Base-by-base conservation (phyloP, 2,329 filamentous ascomycete species). In the Eutypella sp. region DNA sequence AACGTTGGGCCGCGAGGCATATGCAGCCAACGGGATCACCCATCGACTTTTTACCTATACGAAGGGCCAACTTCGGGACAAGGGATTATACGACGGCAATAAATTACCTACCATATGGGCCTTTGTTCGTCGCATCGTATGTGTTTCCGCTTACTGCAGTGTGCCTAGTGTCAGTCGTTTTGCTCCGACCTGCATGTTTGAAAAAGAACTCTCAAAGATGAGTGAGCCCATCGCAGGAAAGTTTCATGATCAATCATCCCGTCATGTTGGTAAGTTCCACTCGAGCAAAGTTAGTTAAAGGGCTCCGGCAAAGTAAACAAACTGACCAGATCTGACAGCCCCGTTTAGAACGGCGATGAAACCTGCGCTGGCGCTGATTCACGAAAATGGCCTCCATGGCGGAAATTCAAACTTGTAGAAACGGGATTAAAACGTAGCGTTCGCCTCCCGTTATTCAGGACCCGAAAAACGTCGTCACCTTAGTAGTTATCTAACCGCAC, bases 111-210 rank as follows among this genome's bases (percentile, higher is more conserved):
- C 70, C 70, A 73, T 36, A 73, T 59, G 34, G 70, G 71, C 51
- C 63, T 69, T 48, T 63, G 63, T 52, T 74, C 71, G 47, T 73
- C 69, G 57, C 70, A 73, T 43, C 70, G 67, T 42, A 73, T 70
- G 51, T 72, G 70, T 51, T 70, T 67, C 44, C 57, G 57, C 56
- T 69, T 71, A 59, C 64, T 53, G 41, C 67, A 69, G 41, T 65
- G 66, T 44, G 61, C 60, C 23, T 13, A n/a, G n/a, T 8, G 27
- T 20, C 22, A 25, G 33, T 34, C 45, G 41, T 27, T 11, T n/a
- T 20, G 5, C 33, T 31, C 40, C 31, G 33, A 40, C 13, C 47
- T 19, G 18, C 41, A 13, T n/a, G 13, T 10, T 19, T n/a, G n/a
- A n/a, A n/a, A n/a, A 33, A n/a, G 29, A 6, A n/a, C 11, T 33